Evolutionary conservation across 371 early-diverging fungal species (phyloP).

Genomic region (Circinella umbellata): DNA sequence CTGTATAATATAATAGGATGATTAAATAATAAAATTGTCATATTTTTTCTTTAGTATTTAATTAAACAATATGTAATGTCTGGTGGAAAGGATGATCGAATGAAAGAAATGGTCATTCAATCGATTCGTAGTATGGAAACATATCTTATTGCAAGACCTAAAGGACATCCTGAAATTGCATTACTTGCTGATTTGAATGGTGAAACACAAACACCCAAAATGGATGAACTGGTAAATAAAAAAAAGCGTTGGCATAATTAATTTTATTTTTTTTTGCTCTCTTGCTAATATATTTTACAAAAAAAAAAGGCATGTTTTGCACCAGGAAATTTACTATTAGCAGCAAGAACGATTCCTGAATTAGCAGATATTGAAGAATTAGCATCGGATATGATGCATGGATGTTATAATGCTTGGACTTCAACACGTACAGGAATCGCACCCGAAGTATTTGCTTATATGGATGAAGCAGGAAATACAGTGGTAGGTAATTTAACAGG

Average conservation of each 20-base stretch:
- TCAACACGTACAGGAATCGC: slow-evolving; percentile 45
- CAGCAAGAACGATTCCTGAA: slow-evolving; percentile 32
- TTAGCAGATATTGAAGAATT: slow-evolving; percentile 27
- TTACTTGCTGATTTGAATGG: slow-evolving; percentile 32
- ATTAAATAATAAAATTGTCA: too few relatives aligned
- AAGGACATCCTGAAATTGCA: slow-evolving; percentile 21
- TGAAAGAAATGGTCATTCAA: slow-evolving; percentile 48
- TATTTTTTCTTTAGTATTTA: slow-evolving; percentile 49
- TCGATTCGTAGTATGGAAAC: slow-evolving; percentile 29
- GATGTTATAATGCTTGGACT: slow-evolving; percentile 49
- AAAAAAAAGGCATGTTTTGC: slow-evolving; percentile 38
- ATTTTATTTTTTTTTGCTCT: not conserved
- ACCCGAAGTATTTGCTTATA: slow-evolving; percentile 46
- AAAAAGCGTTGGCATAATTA: not conserved
- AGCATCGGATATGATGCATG: slow-evolving; percentile 38
- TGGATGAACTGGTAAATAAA: slow-evolving; percentile 46
- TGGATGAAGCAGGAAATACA: slow-evolving; percentile 19
- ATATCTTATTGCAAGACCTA: slow-evolving; percentile 31
- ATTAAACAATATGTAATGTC: slow-evolving; percentile 69
- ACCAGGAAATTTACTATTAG: slow-evolving; percentile 40
- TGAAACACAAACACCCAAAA: slow-evolving; percentile 22
- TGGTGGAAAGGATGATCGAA: slow-evolving; percentile 47
- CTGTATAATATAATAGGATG: not conserved
- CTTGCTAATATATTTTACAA: too few relatives aligned
- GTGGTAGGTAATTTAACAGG: slow-evolving; percentile 20